A percentile compares a stretch with the other conserved stretches of the same genome.
phyloP scores from a whole-genome alignment of 108 stramenopile species.

The Cylindrotheca closterium region DNA sequence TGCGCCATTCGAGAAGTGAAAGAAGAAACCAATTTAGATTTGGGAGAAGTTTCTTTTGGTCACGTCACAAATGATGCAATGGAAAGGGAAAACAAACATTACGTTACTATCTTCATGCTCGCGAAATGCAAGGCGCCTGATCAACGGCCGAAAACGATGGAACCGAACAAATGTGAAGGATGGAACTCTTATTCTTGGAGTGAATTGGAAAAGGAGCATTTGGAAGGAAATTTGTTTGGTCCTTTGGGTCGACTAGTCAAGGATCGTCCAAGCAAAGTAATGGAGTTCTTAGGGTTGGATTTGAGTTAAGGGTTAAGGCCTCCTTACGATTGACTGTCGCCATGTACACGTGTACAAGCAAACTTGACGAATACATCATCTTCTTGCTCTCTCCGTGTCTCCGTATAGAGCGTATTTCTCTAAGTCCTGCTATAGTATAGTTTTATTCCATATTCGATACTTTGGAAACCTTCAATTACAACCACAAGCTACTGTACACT shows the following conservation, averaged over 20 bases:
- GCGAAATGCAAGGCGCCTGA: conserved; percentile 26
- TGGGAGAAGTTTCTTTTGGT: conserved; percentile 52
- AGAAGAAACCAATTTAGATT: conserved; percentile 77
- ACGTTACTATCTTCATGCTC: conserved; percentile 89
- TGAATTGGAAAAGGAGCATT: conserved; percentile 41
- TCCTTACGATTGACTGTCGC: no score
- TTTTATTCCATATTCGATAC: no score
- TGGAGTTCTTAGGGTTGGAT: conserved; percentile 54
- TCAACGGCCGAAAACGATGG: conserved; percentile 56
- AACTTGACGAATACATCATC: no score
- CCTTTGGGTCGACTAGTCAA: conserved; percentile 64
- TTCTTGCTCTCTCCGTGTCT: no score
- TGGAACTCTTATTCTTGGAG: conserved; percentile 83
- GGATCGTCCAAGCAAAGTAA: conserved; percentile 43
- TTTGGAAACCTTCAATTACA: no score
- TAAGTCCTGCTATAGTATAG: no score
- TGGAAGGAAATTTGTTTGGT: conserved; percentile 58
- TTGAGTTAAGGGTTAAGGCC: no score
- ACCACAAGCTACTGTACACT: no score
- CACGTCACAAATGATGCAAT: conserved; percentile 88
- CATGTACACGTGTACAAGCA: no score
- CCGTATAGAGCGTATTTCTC: no score
- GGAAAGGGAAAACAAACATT: conserved; percentile 69
- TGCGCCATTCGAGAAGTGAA: conserved; percentile 82
- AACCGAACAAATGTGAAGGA: conserved; percentile 87